Evolutionary conservation across 495 filamentous ascomycete species (phyloP).

Genomic region (Aspergillus coremiiformis): DNA sequence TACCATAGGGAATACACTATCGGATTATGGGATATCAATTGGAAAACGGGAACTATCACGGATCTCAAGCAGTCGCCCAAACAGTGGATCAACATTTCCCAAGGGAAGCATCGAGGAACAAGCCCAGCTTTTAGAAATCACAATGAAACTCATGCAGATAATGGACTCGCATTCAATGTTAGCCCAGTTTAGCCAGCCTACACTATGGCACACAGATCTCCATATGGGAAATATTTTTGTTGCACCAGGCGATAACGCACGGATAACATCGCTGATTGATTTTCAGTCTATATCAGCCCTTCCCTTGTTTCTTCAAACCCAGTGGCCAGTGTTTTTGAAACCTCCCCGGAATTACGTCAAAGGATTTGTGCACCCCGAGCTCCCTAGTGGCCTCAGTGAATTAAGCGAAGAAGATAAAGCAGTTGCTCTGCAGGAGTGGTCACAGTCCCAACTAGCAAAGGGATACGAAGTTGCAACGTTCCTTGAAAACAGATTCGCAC

Average conservation of each 20-base stretch:
- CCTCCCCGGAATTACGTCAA: slow-evolving; percentile 22
- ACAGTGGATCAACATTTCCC: slow-evolving; percentile 1
- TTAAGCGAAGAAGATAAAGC: slow-evolving; percentile 21
- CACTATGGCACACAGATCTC: slow-evolving; percentile 34
- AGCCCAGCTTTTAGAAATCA: slow-evolving; percentile 10
- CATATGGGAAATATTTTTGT: slow-evolving; percentile 35
- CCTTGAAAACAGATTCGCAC: slow-evolving; percentile 21
- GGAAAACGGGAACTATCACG: slow-evolving; percentile 16
- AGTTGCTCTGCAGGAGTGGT: slow-evolving; percentile 18
- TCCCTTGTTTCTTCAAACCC: slow-evolving; percentile 25
- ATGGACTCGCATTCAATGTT: slow-evolving; percentile 17
- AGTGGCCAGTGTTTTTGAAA: slow-evolving; percentile 27
- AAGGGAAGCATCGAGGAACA: slow-evolving; percentile 18
- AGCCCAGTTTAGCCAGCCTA: slow-evolving; percentile 15
- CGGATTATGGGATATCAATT: slow-evolving; percentile 15
- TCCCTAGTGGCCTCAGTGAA: slow-evolving; percentile 24
- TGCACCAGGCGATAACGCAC: slow-evolving; percentile 14
- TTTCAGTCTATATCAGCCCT: slow-evolving; percentile 23
- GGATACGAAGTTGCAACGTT: slow-evolving; percentile 28
- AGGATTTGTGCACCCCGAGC: slow-evolving; percentile 20
- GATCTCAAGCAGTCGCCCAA: slow-evolving; percentile 6
- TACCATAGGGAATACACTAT: slow-evolving; percentile 19
- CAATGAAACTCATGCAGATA: slow-evolving; percentile 13
- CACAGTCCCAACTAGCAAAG: slow-evolving; percentile 24
- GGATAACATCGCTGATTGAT: slow-evolving; percentile 27